Conservation (phyloP, 495 filamentous ascomycete genomes). For the Copromyces sp. region DNA sequence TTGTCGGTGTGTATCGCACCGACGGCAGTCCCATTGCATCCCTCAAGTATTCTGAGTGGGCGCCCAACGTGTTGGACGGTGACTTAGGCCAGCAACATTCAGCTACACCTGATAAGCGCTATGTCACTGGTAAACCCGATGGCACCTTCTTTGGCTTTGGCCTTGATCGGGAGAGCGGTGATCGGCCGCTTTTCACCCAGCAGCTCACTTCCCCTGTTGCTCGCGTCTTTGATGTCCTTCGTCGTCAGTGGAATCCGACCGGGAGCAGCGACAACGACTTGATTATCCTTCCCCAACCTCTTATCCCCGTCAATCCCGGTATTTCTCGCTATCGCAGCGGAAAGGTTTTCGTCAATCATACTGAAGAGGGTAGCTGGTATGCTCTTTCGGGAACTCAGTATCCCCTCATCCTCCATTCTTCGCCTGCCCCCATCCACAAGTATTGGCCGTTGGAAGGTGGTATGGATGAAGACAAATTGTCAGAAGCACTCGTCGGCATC, state of each 20-base stretch:
- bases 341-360: conserved; percentile 80
- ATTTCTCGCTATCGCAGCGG: conserved; percentile 46
- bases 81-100: conserved; percentile 79
- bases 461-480: conserved; percentile 19
- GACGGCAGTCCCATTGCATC: conserved; percentile 75
- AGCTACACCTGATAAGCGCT: conserved; percentile 71
- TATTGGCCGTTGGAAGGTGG: conserved; percentile 40
- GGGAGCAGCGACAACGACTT: conserved; percentile 48
- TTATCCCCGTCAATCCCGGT: conserved; percentile 51
- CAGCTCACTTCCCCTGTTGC: conserved; percentile 76
- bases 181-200: conserved; percentile 38
- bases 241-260: conserved; percentile 48
- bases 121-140: conserved; percentile 80
- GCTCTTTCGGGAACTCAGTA: conserved; percentile 83
- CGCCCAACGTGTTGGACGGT: conserved; percentile 79
- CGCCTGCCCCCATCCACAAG: conserved; percentile 54
- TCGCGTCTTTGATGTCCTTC: conserved; percentile 82
- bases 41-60: conserved; percentile 91
- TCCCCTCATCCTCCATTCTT: conserved; percentile 68
- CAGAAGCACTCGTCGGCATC: conserved; percentile 29
- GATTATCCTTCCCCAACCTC: conserved; percentile 77
- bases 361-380: conserved; percentile 79
- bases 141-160: conserved; percentile 79
- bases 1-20: conserved; percentile 66
- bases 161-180: conserved; percentile 36